Evolutionary conservation across 1,284 basidiomycete species (phyloP), one percentile per base, ranked within the genome.

Genomic region (Cutaneotrichosporon dermatis): DNA sequence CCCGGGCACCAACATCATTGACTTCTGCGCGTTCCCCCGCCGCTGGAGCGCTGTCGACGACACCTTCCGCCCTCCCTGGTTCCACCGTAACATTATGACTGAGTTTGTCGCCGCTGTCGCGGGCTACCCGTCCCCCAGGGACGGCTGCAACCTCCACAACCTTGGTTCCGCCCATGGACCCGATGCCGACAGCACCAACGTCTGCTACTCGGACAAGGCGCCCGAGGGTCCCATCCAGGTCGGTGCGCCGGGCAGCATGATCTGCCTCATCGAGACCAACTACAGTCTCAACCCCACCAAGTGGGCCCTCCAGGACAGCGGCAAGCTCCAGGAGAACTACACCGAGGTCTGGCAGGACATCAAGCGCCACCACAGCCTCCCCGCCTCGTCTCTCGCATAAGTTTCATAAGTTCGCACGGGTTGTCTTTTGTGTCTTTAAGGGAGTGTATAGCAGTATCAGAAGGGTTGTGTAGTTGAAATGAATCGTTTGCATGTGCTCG

Each of bases 61-160:
- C 57, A 70, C 71, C 9, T 72, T 70, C 65, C 60, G 70, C 16
- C 70, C 70, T 2, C 69, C 69, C 6, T 87, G 85, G 69, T 86
- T 84, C 71, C 85, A 87, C 74, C 80, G 85, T 36, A 88, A 88
- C 69, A 79, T 82, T 63, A 68, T 68, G 41, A 54, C 57, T 39
- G 71, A 73, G 59, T 60, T 71, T 39, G 59, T 64, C 59, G 59
- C 54, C 51, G 57, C 55, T 43, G 54, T 64, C 33, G 25, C 40
- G 35, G 62, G 62, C 46, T 33, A 57, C 6, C 65, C 69, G 3
- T 55, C 63, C 0, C 43, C 52, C 33, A 43, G 43, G 33, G 68
- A 64, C 9, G 70, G 70, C 16, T 66, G 65, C 3, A 66, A 61
- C 16, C 55, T 72, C 53, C 71, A 72, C 61, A 70, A 69, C 44